A percentile compares a stretch with the other conserved stretches of the same genome.
These are phyloP conservation scores for Sophora flavescens DNA, from an alignment of 306 rosid genomes.

Conservation along the genomic window DNA sequence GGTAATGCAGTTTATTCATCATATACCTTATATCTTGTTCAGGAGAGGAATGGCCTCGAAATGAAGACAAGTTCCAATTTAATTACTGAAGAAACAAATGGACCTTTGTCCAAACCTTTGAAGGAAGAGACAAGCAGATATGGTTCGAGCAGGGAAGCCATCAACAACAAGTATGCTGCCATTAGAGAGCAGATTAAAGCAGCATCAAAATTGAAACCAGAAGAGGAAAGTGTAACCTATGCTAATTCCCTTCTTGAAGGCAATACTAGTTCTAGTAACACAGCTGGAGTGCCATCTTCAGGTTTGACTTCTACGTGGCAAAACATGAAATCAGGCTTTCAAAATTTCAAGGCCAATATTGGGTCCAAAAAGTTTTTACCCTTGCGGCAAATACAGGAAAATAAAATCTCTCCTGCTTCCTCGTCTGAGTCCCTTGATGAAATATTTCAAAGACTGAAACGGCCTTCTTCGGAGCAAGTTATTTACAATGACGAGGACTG, in stretches of 20 bases:
- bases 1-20: slow-evolving; percentile 23
- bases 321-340: slow-evolving; percentile 85
- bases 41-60: slow-evolving; percentile 69
- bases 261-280: slow-evolving; percentile 47
- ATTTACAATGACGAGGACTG: slow-evolving; percentile 57
- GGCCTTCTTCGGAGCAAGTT: slow-evolving; percentile 57
- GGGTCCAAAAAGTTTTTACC: slow-evolving; percentile 78
- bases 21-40: slow-evolving; percentile 35
- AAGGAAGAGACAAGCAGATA: slow-evolving; percentile 71
- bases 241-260: slow-evolving; percentile 61
- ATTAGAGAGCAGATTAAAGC: slow-evolving; percentile 75
- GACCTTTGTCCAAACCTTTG: slow-evolving; percentile 45
- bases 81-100: slow-evolving; percentile 51
- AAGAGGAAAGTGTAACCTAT: slow-evolving; percentile 58
- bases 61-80: slow-evolving; percentile 60
- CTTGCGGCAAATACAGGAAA: slow-evolving; percentile 67
- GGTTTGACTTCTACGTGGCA: slow-evolving; percentile 80
- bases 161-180: slow-evolving; percentile 81
- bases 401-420: slow-evolving; percentile 55
- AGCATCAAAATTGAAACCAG: slow-evolving; percentile 59
- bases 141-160: slow-evolving; percentile 80
- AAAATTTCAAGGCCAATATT: slow-evolving; percentile 76
- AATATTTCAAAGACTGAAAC: slow-evolving; percentile 79
- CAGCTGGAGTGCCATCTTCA: slow-evolving; percentile 53
- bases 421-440: slow-evolving; percentile 83